phyloP scores from a whole-genome alignment of 495 filamentous ascomycete genomes.

The Penicillium taxi region DNA sequence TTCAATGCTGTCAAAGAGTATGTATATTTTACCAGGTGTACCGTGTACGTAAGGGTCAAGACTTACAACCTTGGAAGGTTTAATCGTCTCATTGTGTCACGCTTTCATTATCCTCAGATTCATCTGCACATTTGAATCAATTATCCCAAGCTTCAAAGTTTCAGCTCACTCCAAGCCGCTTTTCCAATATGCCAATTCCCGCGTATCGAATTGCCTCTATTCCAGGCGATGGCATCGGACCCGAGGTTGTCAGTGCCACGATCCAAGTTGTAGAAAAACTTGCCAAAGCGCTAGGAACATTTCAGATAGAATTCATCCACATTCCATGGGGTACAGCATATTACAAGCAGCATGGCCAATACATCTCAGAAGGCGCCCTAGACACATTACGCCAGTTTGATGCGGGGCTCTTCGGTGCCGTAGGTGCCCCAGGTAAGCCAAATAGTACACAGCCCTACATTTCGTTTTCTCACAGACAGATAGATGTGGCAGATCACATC shows the following conservation, averaged over 20 bases:
- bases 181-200: too few relatives aligned
- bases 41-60: too few relatives aligned
- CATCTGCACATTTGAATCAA: too few relatives aligned
- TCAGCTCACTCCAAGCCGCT: too few relatives aligned
- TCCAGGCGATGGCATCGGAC: constrained; percentile 37
- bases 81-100: too few relatives aligned
- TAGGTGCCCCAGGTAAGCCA: constrained; percentile 28
- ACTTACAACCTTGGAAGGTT: too few relatives aligned
- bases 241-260: constrained; percentile 32
- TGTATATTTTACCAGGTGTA: too few relatives aligned
- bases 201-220: constrained; percentile 34
- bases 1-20: too few relatives aligned
- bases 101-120: too few relatives aligned
- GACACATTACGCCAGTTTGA: constrained; percentile 31
- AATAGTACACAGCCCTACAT: not conserved
- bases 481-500: constrained; percentile 45
- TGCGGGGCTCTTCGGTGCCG: constrained; percentile 41
- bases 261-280: constrained; percentile 30
- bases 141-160: too few relatives aligned
- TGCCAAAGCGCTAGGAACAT: constrained; percentile 22
- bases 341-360: constrained; percentile 35
- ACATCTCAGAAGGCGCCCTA: constrained; percentile 34
- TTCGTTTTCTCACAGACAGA: not conserved
- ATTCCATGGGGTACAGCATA: constrained; percentile 34
- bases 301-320: constrained; percentile 31